A percentile compares a stretch with the other conserved stretches of the same genome.
Evolutionary conservation across 306 rosid species (phyloP).

Genomic region (Dalbergia cultrata): DNA sequence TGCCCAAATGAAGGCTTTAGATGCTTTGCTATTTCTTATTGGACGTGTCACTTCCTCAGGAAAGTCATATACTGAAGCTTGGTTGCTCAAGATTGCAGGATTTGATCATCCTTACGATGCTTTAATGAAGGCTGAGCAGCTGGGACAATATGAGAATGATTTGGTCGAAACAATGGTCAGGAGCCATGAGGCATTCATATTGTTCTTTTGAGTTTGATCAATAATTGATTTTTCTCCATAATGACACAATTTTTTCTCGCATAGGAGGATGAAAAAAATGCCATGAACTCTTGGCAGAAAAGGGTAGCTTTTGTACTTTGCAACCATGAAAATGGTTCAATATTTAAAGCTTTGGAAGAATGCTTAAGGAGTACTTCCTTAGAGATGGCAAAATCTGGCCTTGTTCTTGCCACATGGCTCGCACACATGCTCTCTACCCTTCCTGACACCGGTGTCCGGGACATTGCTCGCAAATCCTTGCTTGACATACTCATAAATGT

Average conservation of each 20-base stretch:
- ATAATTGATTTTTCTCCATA: constrained; percentile 26
- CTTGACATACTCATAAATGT: constrained; percentile 74
- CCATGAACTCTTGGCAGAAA: constrained; percentile 77
- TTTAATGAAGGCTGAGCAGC: constrained; percentile 69
- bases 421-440: constrained; percentile 80
- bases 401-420: constrained; percentile 90
- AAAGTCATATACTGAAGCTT: constrained; percentile 75
- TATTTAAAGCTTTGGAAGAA: constrained; percentile 86
- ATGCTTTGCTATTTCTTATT: constrained; percentile 74
- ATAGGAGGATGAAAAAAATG: constrained; percentile 86
- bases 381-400: constrained; percentile 76
- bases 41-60: constrained; percentile 81
- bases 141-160: constrained; percentile 57
- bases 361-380: constrained; percentile 79
- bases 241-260: constrained; percentile 40
- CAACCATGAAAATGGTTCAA: constrained; percentile 88
- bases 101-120: constrained; percentile 81
- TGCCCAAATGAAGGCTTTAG: constrained; percentile 73
- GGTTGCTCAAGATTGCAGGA: constrained; percentile 90
- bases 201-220: constrained; percentile 40
- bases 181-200: constrained; percentile 34
- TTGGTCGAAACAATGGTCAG: constrained; percentile 73
- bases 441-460: constrained; percentile 85
- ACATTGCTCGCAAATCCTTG: constrained; percentile 76
- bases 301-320: constrained; percentile 81